Percentiles rank a stretch among this genome's conserved stretches.
These are phyloP conservation scores for Ceratocystis albifundus DNA, from an alignment of 2,329 filamentous ascomycete genomes.

Conservation along the genomic window DNA sequence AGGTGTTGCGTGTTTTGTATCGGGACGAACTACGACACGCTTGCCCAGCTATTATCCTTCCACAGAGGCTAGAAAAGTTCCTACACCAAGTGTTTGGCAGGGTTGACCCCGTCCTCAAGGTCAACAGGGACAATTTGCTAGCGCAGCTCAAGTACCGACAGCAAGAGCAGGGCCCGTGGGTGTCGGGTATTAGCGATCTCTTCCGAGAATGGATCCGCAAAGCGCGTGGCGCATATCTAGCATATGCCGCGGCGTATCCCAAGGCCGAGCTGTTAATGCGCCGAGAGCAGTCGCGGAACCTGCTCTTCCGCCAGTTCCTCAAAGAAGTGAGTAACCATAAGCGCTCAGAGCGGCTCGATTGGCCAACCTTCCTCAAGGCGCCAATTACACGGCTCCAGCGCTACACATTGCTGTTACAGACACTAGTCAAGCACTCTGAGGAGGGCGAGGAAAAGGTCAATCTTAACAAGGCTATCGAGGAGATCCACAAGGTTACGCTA, in stretches of 20 bases:
- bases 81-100: constrained; percentile 80
- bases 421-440: constrained; percentile 67
- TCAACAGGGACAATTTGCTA: constrained; percentile 85
- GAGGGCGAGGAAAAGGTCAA: constrained; percentile 88
- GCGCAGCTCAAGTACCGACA: constrained; percentile 94
- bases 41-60: constrained; percentile 69
- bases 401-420: constrained; percentile 72
- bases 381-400: constrained; percentile 88
- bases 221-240: constrained; percentile 75
- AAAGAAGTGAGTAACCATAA: constrained; percentile 69
- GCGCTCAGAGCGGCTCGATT: constrained; percentile 70
- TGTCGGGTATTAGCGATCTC: constrained; percentile 87
- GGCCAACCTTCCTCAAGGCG: constrained; percentile 88
- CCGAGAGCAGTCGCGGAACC: constrained; percentile 71
- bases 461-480: constrained; percentile 70
- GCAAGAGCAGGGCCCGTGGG: constrained; percentile 91
- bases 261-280: constrained; percentile 72
- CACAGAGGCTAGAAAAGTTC: constrained; percentile 68
- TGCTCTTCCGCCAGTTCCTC: constrained; percentile 76
- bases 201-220: constrained; percentile 98
- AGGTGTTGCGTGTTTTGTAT: constrained; percentile 76
- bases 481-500: constrained; percentile 77
- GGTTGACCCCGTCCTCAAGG: constrained; percentile 73
- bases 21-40: constrained; percentile 63
- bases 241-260: constrained; percentile 82